Base-by-base conservation (phyloP, 495 filamentous ascomycete species). In the Penicillium roqueforti region DNA sequence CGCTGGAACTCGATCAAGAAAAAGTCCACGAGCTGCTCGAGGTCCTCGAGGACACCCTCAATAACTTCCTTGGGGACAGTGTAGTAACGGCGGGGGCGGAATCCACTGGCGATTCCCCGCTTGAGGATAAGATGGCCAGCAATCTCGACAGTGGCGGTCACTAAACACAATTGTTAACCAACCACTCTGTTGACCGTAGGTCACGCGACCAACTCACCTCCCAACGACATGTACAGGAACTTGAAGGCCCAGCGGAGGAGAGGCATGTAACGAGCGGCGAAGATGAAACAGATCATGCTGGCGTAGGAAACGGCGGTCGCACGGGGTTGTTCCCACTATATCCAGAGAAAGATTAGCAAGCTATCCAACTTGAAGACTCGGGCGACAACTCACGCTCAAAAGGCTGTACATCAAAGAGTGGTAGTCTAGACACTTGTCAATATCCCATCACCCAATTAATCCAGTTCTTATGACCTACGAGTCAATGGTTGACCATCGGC, bases 1-100 rank as follows among this genome's bases (percentile, higher is more conserved):
- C 95, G 85, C 81, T 99, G 93, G 68, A 89, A 85, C 75, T 99
- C 93, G 58, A 99, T 91, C 58, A 96, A 80, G 74, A 97, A 91
- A 76, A 99, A 99, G 80, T 99, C 96, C 73, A 92, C 74, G 44
- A 99, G 78, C 71, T 97, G 91, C 68, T 92, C 87, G 28, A 92
- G 67, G 65, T 97, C 93, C 57, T 90, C 91, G 47, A 91, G 77
- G 14, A 90, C 63, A 49, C 78, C 74, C 61, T 97, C 89, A 13
- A 96, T 75, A 8, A 88, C 89, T 59, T 93, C 89, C 61, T 87
- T 83, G 9, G 91, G 85, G 36, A 99, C 77, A 23, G 89, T 96
- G 73, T 92, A 96, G 78, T 99, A 99, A 67, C 87, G 83, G 68
- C 82, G 84, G 18, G 93, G 93, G 39, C 95, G 87, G 70, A 99